A percentile compares a stretch with the other conserved stretches of the same genome.
Conservation (phyloP, 208 protist species). For the Leishmania tropica region DNA sequence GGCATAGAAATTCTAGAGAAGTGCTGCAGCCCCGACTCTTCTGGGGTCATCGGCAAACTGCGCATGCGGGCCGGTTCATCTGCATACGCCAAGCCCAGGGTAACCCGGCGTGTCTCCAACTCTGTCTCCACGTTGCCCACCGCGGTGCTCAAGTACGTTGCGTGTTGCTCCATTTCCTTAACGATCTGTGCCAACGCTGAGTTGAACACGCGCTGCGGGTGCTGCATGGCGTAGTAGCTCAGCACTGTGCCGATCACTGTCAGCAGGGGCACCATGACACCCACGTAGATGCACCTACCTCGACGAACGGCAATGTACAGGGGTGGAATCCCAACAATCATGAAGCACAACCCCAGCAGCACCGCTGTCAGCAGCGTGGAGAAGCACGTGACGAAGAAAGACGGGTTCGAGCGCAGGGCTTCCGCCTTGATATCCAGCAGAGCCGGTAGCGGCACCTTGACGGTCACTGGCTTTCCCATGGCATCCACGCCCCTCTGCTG, state of each 20-base stretch:
- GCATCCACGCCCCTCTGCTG: background rate
- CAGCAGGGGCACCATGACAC: constrained; percentile 50
- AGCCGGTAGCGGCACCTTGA: constrained; percentile 10
- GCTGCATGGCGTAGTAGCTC: constrained; percentile 43
- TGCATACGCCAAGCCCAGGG: background rate
- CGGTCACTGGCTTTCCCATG: background rate
- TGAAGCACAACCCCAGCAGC: constrained; percentile 34
- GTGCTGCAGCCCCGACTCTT: constrained; percentile 9
- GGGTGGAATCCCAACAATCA: constrained; percentile 52
- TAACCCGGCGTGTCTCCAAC: constrained; percentile 14
- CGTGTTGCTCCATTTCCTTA: constrained; percentile 36
- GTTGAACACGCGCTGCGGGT: constrained; percentile 39
- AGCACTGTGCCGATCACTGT: constrained; percentile 47
- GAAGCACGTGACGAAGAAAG: constrained; percentile 17
- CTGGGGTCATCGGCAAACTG: constrained; percentile 5
- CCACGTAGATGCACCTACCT: constrained; percentile 42
- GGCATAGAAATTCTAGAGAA: background rate
- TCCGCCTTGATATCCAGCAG: constrained; percentile 10
- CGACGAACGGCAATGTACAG: constrained; percentile 34
- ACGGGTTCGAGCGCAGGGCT: constrained; percentile 10
- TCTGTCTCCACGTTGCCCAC: constrained; percentile 33
- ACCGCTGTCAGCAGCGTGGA: constrained; percentile 30
- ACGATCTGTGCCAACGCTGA: constrained; percentile 31
- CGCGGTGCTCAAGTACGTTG: constrained; percentile 16
- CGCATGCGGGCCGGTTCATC: background rate